Percentiles rank a stretch among this genome's conserved stretches.
Conservation (phyloP, 306 rosid species). For the Carpinus fangiana region DNA sequence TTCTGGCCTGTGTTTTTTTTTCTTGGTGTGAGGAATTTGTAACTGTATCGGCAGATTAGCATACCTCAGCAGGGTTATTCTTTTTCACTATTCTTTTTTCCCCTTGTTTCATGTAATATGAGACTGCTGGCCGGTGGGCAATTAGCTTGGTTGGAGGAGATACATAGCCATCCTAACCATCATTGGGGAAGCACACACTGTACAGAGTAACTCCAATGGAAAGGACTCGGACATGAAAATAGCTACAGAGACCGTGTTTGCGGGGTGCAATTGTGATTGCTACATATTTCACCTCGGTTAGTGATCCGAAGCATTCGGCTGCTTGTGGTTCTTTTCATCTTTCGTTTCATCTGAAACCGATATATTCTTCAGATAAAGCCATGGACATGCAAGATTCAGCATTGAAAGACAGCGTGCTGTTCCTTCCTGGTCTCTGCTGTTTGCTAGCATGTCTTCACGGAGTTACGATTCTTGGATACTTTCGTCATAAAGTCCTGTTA, state of each 20-base stretch:
- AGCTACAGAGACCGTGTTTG: constrained; percentile 32
- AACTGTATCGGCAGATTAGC: constrained; percentile 32
- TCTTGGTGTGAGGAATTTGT: constrained; percentile 39
- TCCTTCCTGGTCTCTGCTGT: constrained; percentile 29
- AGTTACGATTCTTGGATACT: constrained; percentile 39
- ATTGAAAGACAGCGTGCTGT: constrained; percentile 17
- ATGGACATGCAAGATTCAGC: constrained; percentile 9
- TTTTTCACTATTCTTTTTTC: background rate
- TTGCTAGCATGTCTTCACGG: constrained; percentile 30
- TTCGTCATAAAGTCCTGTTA: constrained; percentile 34
- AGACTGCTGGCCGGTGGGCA: constrained; percentile 9
- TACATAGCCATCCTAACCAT: constrained; percentile 35
- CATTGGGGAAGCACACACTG: constrained; percentile 33
- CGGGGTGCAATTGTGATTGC: constrained; percentile 18
- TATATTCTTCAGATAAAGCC: constrained; percentile 10
- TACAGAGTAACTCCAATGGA: constrained; percentile 44
- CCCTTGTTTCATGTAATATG: constrained; percentile 21
- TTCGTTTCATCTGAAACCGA: background rate
- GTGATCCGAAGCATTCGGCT: constrained; percentile 10
- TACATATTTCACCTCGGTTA: constrained; percentile 20
- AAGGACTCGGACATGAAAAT: constrained; percentile 23
- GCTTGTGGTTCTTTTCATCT: constrained; percentile 7
- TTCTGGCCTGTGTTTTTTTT: constrained; percentile 37
- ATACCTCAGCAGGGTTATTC: constrained; percentile 29
- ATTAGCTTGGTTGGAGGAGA: constrained; percentile 30